Evolutionary conservation across 495 filamentous ascomycete genomes (phyloP).

Genomic region (Neurospora sp.): DNA sequence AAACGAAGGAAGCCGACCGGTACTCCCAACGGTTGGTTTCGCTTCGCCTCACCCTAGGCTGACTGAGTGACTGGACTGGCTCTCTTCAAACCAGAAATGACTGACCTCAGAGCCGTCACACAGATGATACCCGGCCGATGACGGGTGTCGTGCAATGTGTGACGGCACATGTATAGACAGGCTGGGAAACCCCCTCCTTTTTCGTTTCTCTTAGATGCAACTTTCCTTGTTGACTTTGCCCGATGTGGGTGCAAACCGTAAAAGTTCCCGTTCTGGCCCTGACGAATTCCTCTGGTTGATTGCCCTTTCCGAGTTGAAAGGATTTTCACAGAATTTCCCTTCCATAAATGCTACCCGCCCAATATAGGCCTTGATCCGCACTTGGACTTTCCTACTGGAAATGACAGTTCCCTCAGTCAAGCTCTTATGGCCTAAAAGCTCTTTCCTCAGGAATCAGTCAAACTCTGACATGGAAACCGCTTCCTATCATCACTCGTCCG

Average conservation of each 20-base stretch:
- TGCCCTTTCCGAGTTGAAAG: neutral
- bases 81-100: neutral
- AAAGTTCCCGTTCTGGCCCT: neutral
- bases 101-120: conserved; percentile 5
- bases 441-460: neutral
- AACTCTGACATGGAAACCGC: neutral
- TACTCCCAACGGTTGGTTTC: neutral
- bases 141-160: conserved; percentile 21
- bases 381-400: neutral
- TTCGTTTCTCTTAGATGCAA: neutral
- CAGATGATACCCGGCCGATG: conserved; percentile 11
- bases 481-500: neutral
- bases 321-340: neutral
- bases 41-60: neutral
- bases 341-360: neutral
- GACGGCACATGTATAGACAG: conserved; percentile 6
- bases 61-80: neutral
- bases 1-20: neutral
- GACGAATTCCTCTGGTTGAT: neutral
- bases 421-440: neutral
- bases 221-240: neutral
- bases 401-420: neutral
- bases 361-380: neutral
- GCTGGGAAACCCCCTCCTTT: neutral
- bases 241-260: neutral